phyloP scores from a whole-genome alignment of 2,329 filamentous ascomycete species.

The Trichoderma atrobrunneum region DNA sequence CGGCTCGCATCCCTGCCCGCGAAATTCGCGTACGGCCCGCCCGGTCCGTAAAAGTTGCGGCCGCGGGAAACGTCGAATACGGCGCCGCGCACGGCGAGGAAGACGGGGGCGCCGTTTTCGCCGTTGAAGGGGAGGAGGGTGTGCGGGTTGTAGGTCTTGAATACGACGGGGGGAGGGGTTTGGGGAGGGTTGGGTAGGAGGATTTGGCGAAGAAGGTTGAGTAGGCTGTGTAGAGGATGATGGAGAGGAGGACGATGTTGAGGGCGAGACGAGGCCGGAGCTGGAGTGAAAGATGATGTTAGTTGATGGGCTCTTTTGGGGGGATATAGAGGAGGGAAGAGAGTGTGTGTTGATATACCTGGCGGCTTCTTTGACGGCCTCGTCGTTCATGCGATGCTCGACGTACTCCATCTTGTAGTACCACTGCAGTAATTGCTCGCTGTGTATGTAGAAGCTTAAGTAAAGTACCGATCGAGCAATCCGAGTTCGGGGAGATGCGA shows the following conservation, averaged over 20 bases:
- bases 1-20: constrained; percentile 87
- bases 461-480: background rate
- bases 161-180: constrained; percentile 59
- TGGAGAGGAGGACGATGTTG: constrained; percentile 57
- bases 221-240: constrained; percentile 59
- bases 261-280: constrained; percentile 56
- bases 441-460: background rate
- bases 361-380: constrained; percentile 45
- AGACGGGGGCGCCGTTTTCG: constrained; percentile 69
- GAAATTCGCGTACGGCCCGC: constrained; percentile 94
- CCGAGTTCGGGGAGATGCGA: background rate
- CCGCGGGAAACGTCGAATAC: constrained; percentile 89
- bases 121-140: constrained; percentile 88
- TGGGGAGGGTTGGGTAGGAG: constrained; percentile 46
- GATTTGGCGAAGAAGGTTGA: constrained; percentile 49
- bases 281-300: constrained; percentile 25
- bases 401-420: constrained; percentile 52
- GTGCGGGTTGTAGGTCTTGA: constrained; percentile 69
- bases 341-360: constrained; percentile 30
- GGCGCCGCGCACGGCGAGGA: constrained; percentile 83
- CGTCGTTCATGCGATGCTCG: constrained; percentile 53
- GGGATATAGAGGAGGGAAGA: background rate
- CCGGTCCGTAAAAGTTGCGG: constrained; percentile 92
- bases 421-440: background rate
- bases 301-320: no score